A percentile compares a stretch with the other conserved stretches of the same genome.
Conservation (phyloP, 495 filamentous ascomycete species). For the Penicillium fimorum region DNA sequence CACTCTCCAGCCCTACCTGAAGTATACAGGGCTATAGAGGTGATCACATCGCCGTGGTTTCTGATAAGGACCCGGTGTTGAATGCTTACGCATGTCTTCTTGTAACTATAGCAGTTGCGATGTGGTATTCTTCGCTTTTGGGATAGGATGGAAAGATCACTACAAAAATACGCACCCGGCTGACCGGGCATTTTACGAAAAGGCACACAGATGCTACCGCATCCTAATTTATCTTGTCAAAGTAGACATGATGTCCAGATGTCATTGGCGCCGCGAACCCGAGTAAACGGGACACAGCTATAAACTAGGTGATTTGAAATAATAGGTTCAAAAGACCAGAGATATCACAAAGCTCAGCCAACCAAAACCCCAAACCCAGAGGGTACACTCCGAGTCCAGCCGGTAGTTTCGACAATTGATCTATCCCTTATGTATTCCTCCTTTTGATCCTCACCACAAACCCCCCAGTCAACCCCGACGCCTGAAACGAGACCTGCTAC, state of each 20-base stretch:
- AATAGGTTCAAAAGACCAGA: slow-evolving; percentile 8
- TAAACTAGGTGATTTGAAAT: slow-evolving; percentile 9
- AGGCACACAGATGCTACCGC: slow-evolving; percentile 9
- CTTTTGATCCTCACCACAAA: slow-evolving; percentile 9
- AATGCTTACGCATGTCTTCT: too few relatives aligned
- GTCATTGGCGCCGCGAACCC: slow-evolving; percentile 24
- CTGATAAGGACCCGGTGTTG: too few relatives aligned
- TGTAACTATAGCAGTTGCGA: too few relatives aligned
- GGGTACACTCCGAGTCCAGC: background rate
- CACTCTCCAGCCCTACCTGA: background rate
- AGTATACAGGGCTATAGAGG: too few relatives aligned
- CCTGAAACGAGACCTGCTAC: slow-evolving; percentile 3
- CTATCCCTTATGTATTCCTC: slow-evolving; percentile 6
- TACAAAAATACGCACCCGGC: too few relatives aligned
- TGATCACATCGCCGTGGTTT: too few relatives aligned
- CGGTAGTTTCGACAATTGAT: background rate
- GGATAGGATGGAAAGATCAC: too few relatives aligned
- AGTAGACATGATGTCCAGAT: slow-evolving; percentile 19
- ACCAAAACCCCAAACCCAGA: background rate
- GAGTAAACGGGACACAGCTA: slow-evolving; percentile 30
- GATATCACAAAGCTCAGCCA: background rate
- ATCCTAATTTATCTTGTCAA: slow-evolving; percentile 25
- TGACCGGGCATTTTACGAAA: background rate
- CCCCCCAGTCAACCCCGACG: slow-evolving; percentile 6
- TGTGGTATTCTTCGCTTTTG: too few relatives aligned